phyloP scores from a whole-genome alignment of 2,329 filamentous ascomycete species.

The Hyphodiscus sp. region DNA sequence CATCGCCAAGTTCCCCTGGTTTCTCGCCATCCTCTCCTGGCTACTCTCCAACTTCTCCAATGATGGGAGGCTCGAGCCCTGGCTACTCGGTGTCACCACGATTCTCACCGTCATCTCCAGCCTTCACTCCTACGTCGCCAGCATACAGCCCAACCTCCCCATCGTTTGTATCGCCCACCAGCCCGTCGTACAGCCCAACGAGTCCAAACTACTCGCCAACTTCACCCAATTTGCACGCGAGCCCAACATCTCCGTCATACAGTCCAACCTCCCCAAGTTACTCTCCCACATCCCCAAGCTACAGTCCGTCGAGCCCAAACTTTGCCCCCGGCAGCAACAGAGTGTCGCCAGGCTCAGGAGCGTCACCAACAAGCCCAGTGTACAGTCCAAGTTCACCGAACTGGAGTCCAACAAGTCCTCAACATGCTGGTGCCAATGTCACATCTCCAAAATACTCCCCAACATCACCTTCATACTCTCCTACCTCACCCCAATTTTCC shows the following conservation, averaged over 20 bases:
- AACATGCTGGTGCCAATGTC: constrained; percentile 16
- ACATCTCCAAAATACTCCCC: constrained; percentile 35
- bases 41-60: constrained; percentile 46
- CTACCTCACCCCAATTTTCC: constrained; percentile 26
- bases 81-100: constrained; percentile 41
- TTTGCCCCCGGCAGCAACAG: constrained; percentile 18
- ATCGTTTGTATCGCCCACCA: constrained; percentile 48
- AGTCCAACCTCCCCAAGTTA: constrained; percentile 42
- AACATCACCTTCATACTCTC: constrained; percentile 23
- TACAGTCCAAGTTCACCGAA: constrained; percentile 28
- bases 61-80: constrained; percentile 48
- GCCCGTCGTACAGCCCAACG: constrained; percentile 72
- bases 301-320: constrained; percentile 26
- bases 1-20: constrained; percentile 45
- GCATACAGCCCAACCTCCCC: constrained; percentile 31
- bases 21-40: constrained; percentile 28
- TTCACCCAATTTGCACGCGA: constrained; percentile 56
- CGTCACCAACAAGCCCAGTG: constrained; percentile 27
- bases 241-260: constrained; percentile 26
- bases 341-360: constrained; percentile 23
- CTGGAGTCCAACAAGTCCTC: constrained; percentile 27
- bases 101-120: constrained; percentile 53
- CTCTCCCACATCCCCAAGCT: constrained; percentile 27
- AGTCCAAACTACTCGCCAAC: constrained; percentile 68
- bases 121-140: constrained; percentile 30